Conservation (phyloP, 768 basidiomycete genomes). For the Pleurotus tuber-regium region DNA sequence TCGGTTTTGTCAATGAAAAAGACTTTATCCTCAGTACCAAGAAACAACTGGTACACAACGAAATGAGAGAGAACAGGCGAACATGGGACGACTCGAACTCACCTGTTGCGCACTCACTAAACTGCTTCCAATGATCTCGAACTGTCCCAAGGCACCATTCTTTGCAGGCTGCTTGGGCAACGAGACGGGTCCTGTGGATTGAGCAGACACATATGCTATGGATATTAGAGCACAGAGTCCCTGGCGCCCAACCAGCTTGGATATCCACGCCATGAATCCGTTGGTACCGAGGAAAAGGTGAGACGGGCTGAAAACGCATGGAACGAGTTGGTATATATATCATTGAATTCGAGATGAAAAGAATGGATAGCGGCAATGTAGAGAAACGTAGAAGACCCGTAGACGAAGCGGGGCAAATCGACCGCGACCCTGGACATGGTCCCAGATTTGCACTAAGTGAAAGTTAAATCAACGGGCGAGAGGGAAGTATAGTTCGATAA, state of each 20-base stretch:
- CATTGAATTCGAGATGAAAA: not conserved
- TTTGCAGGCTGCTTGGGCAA: conserved; percentile 51
- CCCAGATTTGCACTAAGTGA: too few relatives aligned
- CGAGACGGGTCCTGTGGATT: conserved; percentile 29
- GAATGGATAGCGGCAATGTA: conserved; percentile 12
- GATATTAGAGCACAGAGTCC: not conserved
- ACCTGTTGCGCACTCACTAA: conserved; percentile 79
- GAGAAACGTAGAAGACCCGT: too few relatives aligned
- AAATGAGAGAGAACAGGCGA: not conserved
- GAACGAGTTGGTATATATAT: not conserved
- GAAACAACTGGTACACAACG: conserved; percentile 36
- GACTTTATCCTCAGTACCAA: conserved; percentile 46
- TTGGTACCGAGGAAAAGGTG: not conserved
- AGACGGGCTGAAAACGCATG: not conserved
- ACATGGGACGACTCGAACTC: conserved; percentile 14
- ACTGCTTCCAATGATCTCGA: conserved; percentile 69
- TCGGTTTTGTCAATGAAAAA: conserved; percentile 81
- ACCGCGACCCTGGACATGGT: too few relatives aligned
- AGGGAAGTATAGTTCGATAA: too few relatives aligned
- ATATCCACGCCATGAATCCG: not conserved
- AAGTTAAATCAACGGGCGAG: too few relatives aligned
- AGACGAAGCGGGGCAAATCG: too few relatives aligned
- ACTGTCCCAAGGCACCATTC: conserved; percentile 45
- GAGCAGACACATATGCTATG: conserved; percentile 17
- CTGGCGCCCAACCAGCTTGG: too few relatives aligned